Evolutionary conservation across 495 filamentous ascomycete genomes (phyloP).

Genomic region (Clavariopsis aquatica): DNA sequence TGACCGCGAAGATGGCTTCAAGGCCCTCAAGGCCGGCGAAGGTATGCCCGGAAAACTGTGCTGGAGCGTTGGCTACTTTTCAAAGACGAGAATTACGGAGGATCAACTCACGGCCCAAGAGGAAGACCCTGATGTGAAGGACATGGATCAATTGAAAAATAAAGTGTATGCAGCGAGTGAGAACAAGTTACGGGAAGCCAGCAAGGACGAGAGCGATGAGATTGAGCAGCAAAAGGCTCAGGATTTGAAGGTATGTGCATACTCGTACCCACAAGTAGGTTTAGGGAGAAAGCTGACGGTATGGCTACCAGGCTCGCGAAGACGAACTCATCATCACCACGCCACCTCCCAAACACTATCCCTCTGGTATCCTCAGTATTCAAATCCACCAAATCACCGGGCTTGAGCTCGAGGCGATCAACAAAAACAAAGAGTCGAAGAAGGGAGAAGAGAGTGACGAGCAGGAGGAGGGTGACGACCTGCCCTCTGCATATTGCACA

Average conservation of each 20-base stretch:
- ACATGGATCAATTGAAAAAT: slow-evolving; percentile 54
- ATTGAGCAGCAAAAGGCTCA: slow-evolving; percentile 63
- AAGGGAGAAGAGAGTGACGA: slow-evolving; percentile 55
- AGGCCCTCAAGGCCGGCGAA: slow-evolving; percentile 60
- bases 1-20: slow-evolving; percentile 61
- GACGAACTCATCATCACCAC: slow-evolving; percentile 58
- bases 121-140: slow-evolving; percentile 53
- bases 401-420: slow-evolving; percentile 58
- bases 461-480: slow-evolving; percentile 59
- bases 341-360: slow-evolving; percentile 58
- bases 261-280: not conserved
- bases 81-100: slow-evolving; percentile 60
- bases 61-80: slow-evolving; percentile 72
- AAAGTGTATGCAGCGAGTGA: slow-evolving; percentile 54
- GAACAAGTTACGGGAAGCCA: slow-evolving; percentile 64
- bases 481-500: slow-evolving; percentile 68
- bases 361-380: slow-evolving; percentile 65
- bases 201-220: slow-evolving; percentile 55
- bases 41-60: slow-evolving; percentile 67
- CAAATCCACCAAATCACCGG: slow-evolving; percentile 75
- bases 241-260: slow-evolving; percentile 52
- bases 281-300: not conserved
- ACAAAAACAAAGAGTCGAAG: slow-evolving; percentile 50
- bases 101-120: slow-evolving; percentile 58
- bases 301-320: slow-evolving; percentile 11